These are phyloP conservation scores for Vinca major DNA, from an alignment of 305 asterid genomes.

Conservation along the genomic window DNA sequence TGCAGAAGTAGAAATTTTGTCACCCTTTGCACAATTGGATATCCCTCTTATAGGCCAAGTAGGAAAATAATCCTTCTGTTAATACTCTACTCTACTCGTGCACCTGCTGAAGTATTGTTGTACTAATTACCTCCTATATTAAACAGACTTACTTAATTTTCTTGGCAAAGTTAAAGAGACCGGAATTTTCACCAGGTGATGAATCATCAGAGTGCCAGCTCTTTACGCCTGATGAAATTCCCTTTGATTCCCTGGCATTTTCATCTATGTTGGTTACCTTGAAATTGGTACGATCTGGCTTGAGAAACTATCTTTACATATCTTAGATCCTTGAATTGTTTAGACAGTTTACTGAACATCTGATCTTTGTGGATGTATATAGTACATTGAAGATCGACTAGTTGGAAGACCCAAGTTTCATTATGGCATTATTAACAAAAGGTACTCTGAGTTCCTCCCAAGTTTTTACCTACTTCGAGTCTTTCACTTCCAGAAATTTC, in stretches of 20 bases:
- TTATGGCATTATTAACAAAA: constrained; percentile 81
- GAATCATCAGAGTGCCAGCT: constrained; percentile 91
- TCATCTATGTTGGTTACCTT: constrained; percentile 90
- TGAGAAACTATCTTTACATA: not conserved
- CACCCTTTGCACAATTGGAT: constrained; percentile 86
- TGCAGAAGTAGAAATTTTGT: constrained; percentile 78
- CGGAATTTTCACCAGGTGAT: constrained; percentile 83
- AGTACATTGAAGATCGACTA: constrained; percentile 75
- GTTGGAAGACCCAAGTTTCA: constrained; percentile 75
- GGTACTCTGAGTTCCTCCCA: constrained; percentile 29
- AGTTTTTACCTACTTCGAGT: not conserved
- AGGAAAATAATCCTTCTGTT: constrained; percentile 18
- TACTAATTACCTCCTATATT: constrained; percentile 18
- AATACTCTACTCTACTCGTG: constrained; percentile 9
- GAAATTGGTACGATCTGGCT: constrained; percentile 45
- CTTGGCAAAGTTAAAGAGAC: constrained; percentile 78
- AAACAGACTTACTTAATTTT: constrained; percentile 82
- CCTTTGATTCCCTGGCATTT: constrained; percentile 83
- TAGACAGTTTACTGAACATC: not conserved
- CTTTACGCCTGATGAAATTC: constrained; percentile 64
- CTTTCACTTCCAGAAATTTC: not conserved
- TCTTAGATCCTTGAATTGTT: constrained; percentile 13
- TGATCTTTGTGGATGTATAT: constrained; percentile 14
- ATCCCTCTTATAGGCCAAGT: constrained; percentile 96
- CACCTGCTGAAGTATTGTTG: constrained; percentile 9